Conservation (phyloP, 495 filamentous ascomycete species). For the Aspergillus wentii region DNA sequence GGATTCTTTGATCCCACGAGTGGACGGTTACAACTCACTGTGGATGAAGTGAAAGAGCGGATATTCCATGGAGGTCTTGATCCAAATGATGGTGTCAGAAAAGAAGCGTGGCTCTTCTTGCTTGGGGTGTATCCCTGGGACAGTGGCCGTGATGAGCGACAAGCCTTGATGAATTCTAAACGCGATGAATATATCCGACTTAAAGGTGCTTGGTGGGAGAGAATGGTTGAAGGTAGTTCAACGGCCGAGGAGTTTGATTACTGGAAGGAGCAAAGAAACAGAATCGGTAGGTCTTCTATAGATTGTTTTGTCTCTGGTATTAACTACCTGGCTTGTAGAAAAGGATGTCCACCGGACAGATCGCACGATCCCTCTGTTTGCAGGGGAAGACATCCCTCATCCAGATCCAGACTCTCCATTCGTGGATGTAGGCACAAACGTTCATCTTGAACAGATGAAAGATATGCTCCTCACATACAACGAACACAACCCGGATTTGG, state of each 20-base stretch:
- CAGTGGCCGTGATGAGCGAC: constrained; percentile 74
- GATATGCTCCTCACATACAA: constrained; percentile 99
- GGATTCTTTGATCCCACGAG: constrained; percentile 71
- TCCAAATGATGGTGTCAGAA: constrained; percentile 83
- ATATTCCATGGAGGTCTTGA: constrained; percentile 94
- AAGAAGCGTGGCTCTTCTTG: constrained; percentile 95
- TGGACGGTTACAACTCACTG: constrained; percentile 70
- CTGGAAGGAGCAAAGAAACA: constrained; percentile 90
- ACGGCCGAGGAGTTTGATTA: constrained; percentile 77
- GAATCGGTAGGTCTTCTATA: constrained; percentile 68
- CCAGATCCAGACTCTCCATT: constrained; percentile 96
- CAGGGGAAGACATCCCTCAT: constrained; percentile 96
- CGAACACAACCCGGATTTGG: constrained; percentile 87
- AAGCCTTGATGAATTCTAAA: constrained; percentile 73
- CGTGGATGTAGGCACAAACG: constrained; percentile 84
- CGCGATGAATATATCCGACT: constrained; percentile 91
- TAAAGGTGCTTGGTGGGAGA: constrained; percentile 95
- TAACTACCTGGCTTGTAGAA: constrained; percentile 49
- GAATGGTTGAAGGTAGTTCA: constrained; percentile 74
- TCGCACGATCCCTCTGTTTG: constrained; percentile 85
- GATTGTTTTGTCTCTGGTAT: no score
- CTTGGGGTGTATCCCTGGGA: constrained; percentile 90
- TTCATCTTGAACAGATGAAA: constrained; percentile 97
- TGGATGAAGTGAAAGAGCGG: constrained; percentile 90
- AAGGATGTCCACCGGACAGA: constrained; percentile 98